A percentile compares a stretch with the other conserved stretches of the same genome.
These are phyloP conservation scores for Podila horticola DNA, from an alignment of 192 early-diverging fungal genomes.

Conservation along the genomic window DNA sequence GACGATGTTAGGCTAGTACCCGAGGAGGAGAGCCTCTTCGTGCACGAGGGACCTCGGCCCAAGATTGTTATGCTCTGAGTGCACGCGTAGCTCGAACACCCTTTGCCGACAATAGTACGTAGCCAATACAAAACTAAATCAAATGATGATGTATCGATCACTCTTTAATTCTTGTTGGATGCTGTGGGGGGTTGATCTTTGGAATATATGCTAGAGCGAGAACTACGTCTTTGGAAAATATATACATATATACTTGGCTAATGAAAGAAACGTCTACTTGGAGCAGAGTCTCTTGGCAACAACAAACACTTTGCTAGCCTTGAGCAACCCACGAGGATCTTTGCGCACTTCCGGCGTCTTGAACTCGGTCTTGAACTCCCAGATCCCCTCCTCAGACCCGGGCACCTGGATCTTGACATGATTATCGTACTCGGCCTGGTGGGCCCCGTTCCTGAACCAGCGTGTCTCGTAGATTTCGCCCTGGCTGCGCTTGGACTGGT, in stretches of 20 bases:
- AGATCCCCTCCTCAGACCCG: conserved; percentile 40
- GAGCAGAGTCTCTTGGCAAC: conserved; percentile 28
- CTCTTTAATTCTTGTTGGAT: too few species aligned
- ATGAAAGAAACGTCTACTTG: background rate
- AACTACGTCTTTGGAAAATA: too few species aligned
- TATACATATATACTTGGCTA: background rate
- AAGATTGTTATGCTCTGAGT: conserved; percentile 35
- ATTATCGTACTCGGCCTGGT: conserved; percentile 36
- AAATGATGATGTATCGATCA: too few species aligned
- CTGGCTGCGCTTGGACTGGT: conserved; percentile 26
- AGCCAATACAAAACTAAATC: too few species aligned
- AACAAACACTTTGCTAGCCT: conserved; percentile 48
- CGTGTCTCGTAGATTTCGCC: conserved; percentile 49
- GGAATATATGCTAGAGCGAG: too few species aligned
- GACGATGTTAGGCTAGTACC: background rate
- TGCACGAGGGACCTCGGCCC: conserved; percentile 38
- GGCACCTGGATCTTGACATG: conserved; percentile 31
- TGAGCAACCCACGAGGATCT: conserved; percentile 54
- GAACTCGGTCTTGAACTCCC: conserved; percentile 58
- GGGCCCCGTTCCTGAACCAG: conserved; percentile 53
- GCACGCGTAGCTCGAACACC: too few species aligned
- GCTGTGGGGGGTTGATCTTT: too few species aligned
- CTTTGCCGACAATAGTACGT: too few species aligned
- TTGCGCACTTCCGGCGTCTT: conserved; percentile 56
- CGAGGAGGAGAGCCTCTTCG: conserved; percentile 34